Percentiles rank a stretch among this genome's conserved stretches.
Conservation (phyloP, 2,329 filamentous ascomycete genomes). For the Didymella pomorum region DNA sequence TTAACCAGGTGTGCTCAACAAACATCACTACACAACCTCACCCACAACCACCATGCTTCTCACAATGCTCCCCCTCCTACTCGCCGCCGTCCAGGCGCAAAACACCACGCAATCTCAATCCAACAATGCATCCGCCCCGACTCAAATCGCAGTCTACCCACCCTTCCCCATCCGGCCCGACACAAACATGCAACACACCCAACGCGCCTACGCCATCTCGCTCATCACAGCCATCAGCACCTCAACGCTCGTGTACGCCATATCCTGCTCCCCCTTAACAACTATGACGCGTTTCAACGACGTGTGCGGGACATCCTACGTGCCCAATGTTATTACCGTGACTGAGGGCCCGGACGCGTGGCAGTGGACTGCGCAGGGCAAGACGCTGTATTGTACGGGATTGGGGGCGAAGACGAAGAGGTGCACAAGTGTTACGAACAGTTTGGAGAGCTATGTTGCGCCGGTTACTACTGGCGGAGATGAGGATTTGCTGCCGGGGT, state of each 20-base stretch:
- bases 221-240: slow-evolving; percentile 19
- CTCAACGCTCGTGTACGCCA: slow-evolving; percentile 20
- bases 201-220: slow-evolving; percentile 23
- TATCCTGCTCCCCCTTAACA: slow-evolving; percentile 12
- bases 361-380: slow-evolving; percentile 16
- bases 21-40: background rate
- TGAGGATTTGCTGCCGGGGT: slow-evolving; percentile 1
- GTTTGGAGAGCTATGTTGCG: slow-evolving; percentile 6
- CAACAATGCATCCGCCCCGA: background rate
- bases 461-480: slow-evolving; percentile 1
- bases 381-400: slow-evolving; percentile 10
- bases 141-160: slow-evolving; percentile 18
- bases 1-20: background rate
- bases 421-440: slow-evolving; percentile 13
- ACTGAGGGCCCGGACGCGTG: slow-evolving; percentile 19
- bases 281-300: slow-evolving; percentile 20
- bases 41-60: slow-evolving; percentile 6
- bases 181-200: slow-evolving; percentile 18
- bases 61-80: background rate
- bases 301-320: slow-evolving; percentile 14
- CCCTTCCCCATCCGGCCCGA: slow-evolving; percentile 22
- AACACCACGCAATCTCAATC: background rate
- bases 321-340: slow-evolving; percentile 18
- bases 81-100: slow-evolving; percentile 8
- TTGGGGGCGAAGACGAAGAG: slow-evolving; percentile 18